These are phyloP conservation scores for Lactifluus subvellereus DNA, from an alignment of 768 basidiomycete species.

Conservation along the genomic window DNA sequence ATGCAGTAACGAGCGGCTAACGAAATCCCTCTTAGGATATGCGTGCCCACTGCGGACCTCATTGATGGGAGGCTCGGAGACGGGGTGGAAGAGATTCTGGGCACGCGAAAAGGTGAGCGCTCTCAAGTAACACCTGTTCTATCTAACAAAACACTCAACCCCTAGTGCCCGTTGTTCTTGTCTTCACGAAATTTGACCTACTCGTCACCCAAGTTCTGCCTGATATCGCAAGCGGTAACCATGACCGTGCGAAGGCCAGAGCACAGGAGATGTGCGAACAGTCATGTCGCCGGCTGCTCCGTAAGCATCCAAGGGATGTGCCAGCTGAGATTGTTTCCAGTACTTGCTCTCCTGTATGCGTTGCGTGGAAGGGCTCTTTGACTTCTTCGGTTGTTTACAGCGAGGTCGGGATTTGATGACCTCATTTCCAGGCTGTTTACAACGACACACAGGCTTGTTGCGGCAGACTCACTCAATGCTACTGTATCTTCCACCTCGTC, in stretches of 20 bases:
- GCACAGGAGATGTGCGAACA: neutral
- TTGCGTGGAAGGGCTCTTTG: neutral
- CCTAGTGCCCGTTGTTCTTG: slow-evolving; percentile 7
- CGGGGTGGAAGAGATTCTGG: neutral
- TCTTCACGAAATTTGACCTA: slow-evolving; percentile 10
- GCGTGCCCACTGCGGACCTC: neutral
- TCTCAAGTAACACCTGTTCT: neutral
- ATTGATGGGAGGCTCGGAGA: slow-evolving; percentile 1
- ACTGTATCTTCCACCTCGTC: neutral
- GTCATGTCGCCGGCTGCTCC: neutral
- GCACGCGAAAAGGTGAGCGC: neutral
- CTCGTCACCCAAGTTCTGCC: neutral
- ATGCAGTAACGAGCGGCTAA: neutral
- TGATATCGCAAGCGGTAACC: neutral
- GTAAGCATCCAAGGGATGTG: neutral
- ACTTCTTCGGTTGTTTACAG: neutral
- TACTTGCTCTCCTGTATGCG: neutral
- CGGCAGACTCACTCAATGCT: neutral
- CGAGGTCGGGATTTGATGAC: neutral
- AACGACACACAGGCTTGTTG: neutral
- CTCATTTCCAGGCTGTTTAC: neutral
- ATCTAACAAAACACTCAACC: too few relatives aligned
- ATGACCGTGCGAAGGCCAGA: neutral
- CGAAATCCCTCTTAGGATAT: neutral
- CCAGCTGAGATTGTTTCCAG: slow-evolving; percentile 10